phyloP scores from a whole-genome alignment of 2,329 filamentous ascomycete species.

The Aaosphaeria pasadenensis region DNA sequence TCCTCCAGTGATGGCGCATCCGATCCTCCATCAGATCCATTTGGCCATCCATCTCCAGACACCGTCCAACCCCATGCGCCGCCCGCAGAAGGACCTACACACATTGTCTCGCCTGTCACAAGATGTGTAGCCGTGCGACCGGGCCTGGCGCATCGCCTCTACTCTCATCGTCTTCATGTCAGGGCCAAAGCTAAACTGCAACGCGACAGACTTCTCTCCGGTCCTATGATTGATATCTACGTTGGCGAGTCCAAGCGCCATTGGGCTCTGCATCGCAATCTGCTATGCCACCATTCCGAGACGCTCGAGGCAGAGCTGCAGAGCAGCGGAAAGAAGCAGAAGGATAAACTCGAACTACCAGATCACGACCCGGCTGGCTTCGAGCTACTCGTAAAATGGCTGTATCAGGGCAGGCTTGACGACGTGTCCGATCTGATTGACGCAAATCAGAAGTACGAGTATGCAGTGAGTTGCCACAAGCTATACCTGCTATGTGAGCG shows the following conservation, averaged over 20 bases:
- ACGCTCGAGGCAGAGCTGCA: constrained; percentile 40
- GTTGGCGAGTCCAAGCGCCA: constrained; percentile 47
- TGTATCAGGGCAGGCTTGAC: constrained; percentile 54
- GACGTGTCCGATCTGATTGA: constrained; percentile 45
- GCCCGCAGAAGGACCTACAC: constrained; percentile 8
- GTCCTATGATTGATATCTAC: constrained; percentile 50
- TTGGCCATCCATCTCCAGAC: background rate
- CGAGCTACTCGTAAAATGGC: constrained; percentile 55
- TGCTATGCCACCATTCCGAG: constrained; percentile 53
- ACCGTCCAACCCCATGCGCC: constrained; percentile 5
- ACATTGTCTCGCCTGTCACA: constrained; percentile 12
- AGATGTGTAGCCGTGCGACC: constrained; percentile 23
- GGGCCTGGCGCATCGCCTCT: constrained; percentile 31
- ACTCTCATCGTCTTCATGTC: constrained; percentile 37
- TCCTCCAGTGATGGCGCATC: constrained; percentile 9
- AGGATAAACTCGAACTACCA: constrained; percentile 45
- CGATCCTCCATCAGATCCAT: constrained; percentile 4
- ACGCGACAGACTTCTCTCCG: constrained; percentile 52
- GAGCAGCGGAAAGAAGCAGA: constrained; percentile 34
- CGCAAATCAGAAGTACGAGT: constrained; percentile 51
- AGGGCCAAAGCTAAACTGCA: constrained; percentile 45
- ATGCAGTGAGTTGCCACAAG: constrained; percentile 53
- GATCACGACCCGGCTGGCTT: constrained; percentile 52
- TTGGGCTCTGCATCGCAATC: constrained; percentile 53
- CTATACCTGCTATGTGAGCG: constrained; percentile 52